Percentiles rank a stretch among this genome's conserved stretches.
Conservation (phyloP, 148 eudicot species). For the Cornus kousa region DNA sequence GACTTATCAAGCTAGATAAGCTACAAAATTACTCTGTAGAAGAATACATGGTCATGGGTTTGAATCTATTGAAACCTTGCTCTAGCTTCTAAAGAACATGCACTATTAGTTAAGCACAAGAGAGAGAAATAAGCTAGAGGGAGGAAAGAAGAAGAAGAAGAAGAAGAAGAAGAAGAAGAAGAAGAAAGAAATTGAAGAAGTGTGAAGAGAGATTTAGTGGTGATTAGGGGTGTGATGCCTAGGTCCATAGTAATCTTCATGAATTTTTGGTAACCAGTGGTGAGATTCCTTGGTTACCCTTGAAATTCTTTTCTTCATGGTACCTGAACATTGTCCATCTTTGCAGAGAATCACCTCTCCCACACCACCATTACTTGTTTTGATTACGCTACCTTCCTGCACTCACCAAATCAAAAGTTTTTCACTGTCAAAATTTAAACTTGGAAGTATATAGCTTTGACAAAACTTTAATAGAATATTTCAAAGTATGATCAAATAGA, state of each 20-base stretch:
- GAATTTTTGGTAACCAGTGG: conserved; percentile 59
- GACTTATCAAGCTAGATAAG: neutral
- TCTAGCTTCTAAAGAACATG: neutral
- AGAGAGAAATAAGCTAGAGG: neutral
- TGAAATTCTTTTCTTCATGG: conserved; percentile 33
- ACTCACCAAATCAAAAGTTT: neutral
- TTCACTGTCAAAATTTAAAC: neutral
- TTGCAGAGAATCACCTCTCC: conserved; percentile 15
- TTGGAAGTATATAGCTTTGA: neutral
- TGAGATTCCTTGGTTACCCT: conserved; percentile 32
- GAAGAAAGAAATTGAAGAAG: neutral
- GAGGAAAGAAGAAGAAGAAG: too few species aligned
- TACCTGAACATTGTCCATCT: conserved; percentile 36
- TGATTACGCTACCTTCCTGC: neutral
- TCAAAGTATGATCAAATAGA: neutral
- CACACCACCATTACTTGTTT: conserved; percentile 1
- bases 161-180: neutral
- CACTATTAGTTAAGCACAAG: neutral
- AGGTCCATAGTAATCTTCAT: conserved; percentile 78
- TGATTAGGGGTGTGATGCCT: conserved; percentile 56
- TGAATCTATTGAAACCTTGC: neutral
- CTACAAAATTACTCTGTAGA: conserved; percentile 7
- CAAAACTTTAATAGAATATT: too few species aligned
- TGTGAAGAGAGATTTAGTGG: conserved; percentile 27
- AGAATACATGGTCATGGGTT: conserved; percentile 5